Base-by-base conservation (phyloP, 257 asterid genomes). In the Nicotiana noctiflora region DNA sequence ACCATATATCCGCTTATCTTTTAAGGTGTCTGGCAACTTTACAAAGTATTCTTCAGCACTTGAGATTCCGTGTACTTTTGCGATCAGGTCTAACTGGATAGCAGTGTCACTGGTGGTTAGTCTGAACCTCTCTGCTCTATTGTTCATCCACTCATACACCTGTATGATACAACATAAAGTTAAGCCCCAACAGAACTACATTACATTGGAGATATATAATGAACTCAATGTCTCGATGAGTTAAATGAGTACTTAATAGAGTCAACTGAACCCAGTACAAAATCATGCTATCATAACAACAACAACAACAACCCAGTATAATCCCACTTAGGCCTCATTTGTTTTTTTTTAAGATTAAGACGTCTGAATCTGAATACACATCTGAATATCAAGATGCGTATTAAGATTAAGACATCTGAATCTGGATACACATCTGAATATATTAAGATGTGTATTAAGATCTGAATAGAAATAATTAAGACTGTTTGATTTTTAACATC, bases 131-230 rank as follows among this genome's bases (percentile, higher is more conserved):
- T 92, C 98, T 31, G 89, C 87, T 86, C 97, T 88, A 65, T 90
- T 88, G 70, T 88, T 90, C 97, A 96, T 94, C 98, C 98, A 94
- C 75, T 92, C 96, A 77, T 90, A 92, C 21, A 92, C 93, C 98
- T 94, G 88, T 83, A 88, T 23, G 55, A 62, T 44, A 82, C 79
- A 84, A 25, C 32, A 15, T 46, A 44, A 27, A 13, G 29, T 76
- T 29, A 83, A n/a, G 64, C 23, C 78, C 78, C 60, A 72, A 72
- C 1, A 34, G 59, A 72, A 67, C 64, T 75, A 34, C 65, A 61
- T 34, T 44, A 52, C 76, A 70, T 18, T 18, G n/a, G 75, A 27
- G 76, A 76, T 18, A 67, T 53, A 46, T n/a, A 46, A 34, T 46
- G 27, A 23, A 46, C 14, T 72, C 21, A 46, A 72, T n/a, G n/a